These are phyloP conservation scores for Musa troglodytarum DNA, from an alignment of 176 grass and related monocot genomes.

Conservation along the genomic window DNA sequence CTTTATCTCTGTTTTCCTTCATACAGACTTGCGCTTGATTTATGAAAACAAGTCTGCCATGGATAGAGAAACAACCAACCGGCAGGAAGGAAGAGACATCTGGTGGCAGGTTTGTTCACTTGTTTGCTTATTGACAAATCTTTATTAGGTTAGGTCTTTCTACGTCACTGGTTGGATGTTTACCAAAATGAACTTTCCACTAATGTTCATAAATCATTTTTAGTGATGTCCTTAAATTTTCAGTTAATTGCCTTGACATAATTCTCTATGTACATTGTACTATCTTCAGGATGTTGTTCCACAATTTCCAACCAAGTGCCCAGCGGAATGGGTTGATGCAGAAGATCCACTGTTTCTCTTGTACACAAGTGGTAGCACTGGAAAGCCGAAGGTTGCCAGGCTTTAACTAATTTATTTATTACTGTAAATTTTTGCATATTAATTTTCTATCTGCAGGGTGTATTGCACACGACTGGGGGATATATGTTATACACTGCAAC, in stretches of 20 bases:
- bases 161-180: neutral
- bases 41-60: slow-evolving; percentile 66
- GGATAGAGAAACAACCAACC: slow-evolving; percentile 63
- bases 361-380: slow-evolving; percentile 96
- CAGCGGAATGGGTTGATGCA: slow-evolving; percentile 91
- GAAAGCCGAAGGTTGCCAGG: slow-evolving; percentile 70
- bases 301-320: slow-evolving; percentile 58
- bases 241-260: neutral
- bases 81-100: slow-evolving; percentile 61
- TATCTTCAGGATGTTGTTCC: slow-evolving; percentile 58
- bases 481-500: slow-evolving; percentile 92
- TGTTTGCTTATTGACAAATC: neutral
- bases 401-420: neutral
- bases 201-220: neutral
- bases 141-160: neutral
- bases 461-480: slow-evolving; percentile 89
- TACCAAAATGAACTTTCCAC: neutral
- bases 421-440: slow-evolving; percentile 16
- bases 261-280: neutral
- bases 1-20: slow-evolving; percentile 8
- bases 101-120: slow-evolving; percentile 70
- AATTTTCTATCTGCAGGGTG: slow-evolving; percentile 46
- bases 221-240: neutral
- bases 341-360: slow-evolving; percentile 97
- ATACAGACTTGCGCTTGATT: slow-evolving; percentile 68